Conservation (phyloP, 306 rosid genomes). For the Begonia fuchsioides region DNA sequence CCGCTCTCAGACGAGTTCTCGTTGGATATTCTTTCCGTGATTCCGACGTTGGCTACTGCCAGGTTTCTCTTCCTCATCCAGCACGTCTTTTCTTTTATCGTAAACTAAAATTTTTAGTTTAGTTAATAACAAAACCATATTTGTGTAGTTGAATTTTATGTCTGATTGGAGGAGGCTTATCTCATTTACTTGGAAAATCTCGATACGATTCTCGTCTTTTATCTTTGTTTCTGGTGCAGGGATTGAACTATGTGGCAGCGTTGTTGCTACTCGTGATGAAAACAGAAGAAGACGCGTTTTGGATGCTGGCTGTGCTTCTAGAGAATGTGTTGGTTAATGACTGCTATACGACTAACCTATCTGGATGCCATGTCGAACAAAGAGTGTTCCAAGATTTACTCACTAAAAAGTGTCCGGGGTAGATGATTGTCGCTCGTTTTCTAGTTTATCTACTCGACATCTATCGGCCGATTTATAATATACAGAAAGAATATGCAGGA, state of each 20-base stretch:
- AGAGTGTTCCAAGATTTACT: slow-evolving; percentile 91
- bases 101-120: background rate
- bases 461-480: slow-evolving; percentile 10
- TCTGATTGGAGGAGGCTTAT: too few relatives aligned
- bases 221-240: slow-evolving; percentile 31
- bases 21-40: slow-evolving; percentile 98
- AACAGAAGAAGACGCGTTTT: slow-evolving; percentile 97
- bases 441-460: slow-evolving; percentile 8
- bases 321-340: slow-evolving; percentile 87
- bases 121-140: slow-evolving; percentile 7
- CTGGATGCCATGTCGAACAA: slow-evolving; percentile 99
- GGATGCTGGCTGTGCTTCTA: slow-evolving; percentile 95
- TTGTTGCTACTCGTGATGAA: slow-evolving; percentile 91
- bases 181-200: too few relatives aligned
- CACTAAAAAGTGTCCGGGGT: slow-evolving; percentile 80
- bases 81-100: background rate
- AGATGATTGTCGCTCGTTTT: slow-evolving; percentile 2
- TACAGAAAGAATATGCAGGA: slow-evolving; percentile 38
- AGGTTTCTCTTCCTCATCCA: slow-evolving; percentile 32
- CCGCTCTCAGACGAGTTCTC: slow-evolving; percentile 89
- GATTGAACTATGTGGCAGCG: slow-evolving; percentile 93
- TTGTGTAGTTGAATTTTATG: background rate
- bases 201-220: too few relatives aligned
- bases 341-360: slow-evolving; percentile 86
- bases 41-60: slow-evolving; percentile 98